Base-by-base conservation (phyloP, 192 early-diverging fungal species). In the Chytriomyces sp. region DNA sequence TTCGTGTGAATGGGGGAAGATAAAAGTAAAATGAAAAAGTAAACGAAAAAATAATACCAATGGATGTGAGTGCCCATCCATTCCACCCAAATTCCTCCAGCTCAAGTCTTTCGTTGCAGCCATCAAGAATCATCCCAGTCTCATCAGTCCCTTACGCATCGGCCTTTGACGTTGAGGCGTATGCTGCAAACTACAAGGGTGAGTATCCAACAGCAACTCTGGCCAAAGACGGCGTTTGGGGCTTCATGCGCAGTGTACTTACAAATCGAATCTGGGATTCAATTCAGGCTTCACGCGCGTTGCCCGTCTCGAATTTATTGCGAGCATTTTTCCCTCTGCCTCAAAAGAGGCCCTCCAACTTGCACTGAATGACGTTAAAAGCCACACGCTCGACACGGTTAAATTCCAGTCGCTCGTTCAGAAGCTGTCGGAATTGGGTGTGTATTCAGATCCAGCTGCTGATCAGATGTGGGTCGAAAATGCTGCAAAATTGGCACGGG, bases 301-400 rank as follows among this genome's bases (percentile, higher is more conserved):
- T 75, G 83, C 89, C 57, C 87, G 93, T 44, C 86, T 92, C 18
- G 80, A 92, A 48, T 93, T 92, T 78, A 93, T 95, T 53, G 92
- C 92, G 7, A 87, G 89, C 26, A 80, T 86, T 8, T 93, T 91
- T 76, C 91, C 91, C 1, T 68, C 86, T 24, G 86, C 93, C 47
- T 80, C 86, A 20, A 77, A 91, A 16, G 93, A 95, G 49, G 91
- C 92, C 7, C 87, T 87, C 70, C 84, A 79, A 26, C 63, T 90
- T 60, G 93, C 93, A 3, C 69, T 95, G 48, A 60, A 63, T 18
- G 91, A 92, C 57, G 75, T 93, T 9, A 80, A 84, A 61, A 73
- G 71, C 7, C 6, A 45, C 45, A 86, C 89, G 0, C 61, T 83
- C 11, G 87, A 91, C 77, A 71, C 84, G 11, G 35, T 62, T 5